phyloP scores from a whole-genome alignment of 441 rosid species.

The Lepidium campestre region DNA sequence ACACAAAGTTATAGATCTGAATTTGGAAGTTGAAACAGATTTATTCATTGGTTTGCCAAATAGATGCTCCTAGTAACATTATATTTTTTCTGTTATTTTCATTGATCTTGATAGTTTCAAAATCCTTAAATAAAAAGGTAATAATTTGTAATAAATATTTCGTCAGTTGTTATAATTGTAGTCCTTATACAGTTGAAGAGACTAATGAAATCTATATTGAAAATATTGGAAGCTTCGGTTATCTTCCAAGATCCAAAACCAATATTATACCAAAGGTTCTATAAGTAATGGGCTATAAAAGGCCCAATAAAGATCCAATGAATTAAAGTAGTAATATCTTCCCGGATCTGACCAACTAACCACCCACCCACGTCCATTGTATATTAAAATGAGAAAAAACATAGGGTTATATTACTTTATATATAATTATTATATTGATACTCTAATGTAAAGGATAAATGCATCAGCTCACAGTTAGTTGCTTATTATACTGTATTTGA shows the following conservation, averaged over 20 bases:
- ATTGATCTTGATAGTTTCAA: not conserved
- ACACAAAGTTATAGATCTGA: constrained; percentile 17
- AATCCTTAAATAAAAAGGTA: not conserved
- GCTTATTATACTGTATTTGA: constrained; percentile 3
- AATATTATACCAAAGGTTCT: not conserved
- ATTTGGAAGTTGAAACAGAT: constrained; percentile 50
- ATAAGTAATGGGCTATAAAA: not conserved
- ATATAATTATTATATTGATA: not conserved
- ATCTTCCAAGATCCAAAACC: not conserved
- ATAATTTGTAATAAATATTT: not conserved
- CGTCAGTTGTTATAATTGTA: not conserved
- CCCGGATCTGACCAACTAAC: not conserved
- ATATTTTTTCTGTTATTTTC: not conserved
- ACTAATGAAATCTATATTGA: not conserved
- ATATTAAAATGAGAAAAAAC: not conserved
- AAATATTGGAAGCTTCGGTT: not conserved
- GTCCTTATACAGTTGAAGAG: not conserved
- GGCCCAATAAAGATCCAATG: not conserved
- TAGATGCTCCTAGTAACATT: not conserved
- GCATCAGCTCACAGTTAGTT: constrained; percentile 9
- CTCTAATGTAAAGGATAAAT: not conserved
- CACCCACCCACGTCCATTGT: not conserved
- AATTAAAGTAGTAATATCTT: not conserved
- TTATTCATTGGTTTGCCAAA: constrained; percentile 50
- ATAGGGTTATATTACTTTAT: not conserved